Percentiles rank a stretch among this genome's conserved stretches.
These are phyloP conservation scores for Rhizomucor pusillus DNA, from an alignment of 371 early-diverging fungal genomes.

Conservation along the genomic window DNA sequence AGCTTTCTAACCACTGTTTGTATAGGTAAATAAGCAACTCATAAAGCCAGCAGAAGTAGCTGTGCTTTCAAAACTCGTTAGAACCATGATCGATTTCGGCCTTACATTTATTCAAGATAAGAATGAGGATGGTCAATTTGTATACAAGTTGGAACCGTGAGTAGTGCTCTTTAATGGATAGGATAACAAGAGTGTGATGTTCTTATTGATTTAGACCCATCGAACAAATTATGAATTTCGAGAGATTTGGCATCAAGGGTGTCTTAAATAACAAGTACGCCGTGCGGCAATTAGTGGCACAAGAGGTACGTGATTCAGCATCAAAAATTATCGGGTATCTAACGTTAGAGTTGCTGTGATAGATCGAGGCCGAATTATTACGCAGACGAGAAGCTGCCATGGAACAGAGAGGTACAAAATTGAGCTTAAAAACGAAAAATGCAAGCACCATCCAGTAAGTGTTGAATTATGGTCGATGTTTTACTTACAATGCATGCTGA, in stretches of 20 bases:
- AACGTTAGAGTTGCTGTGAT: background rate
- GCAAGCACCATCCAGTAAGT: slow-evolving; percentile 11
- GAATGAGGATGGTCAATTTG: slow-evolving; percentile 64
- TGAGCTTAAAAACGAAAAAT: slow-evolving; percentile 17
- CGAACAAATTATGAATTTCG: slow-evolving; percentile 50
- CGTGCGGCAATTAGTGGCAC: slow-evolving; percentile 74
- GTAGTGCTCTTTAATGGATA: slow-evolving; percentile 14
- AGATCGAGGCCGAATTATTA: slow-evolving; percentile 63
- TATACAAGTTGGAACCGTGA: slow-evolving; percentile 81
- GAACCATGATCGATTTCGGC: slow-evolving; percentile 75
- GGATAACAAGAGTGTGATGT: background rate
- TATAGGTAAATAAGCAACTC: slow-evolving; percentile 67
- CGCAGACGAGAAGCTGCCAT: slow-evolving; percentile 48
- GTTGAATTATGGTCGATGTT: background rate
- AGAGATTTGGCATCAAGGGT: slow-evolving; percentile 25
- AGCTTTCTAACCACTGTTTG: background rate
- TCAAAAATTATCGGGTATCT: background rate
- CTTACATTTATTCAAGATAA: slow-evolving; percentile 72
- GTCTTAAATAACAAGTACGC: slow-evolving; percentile 66
- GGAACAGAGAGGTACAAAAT: slow-evolving; percentile 4
- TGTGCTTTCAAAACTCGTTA: slow-evolving; percentile 61
- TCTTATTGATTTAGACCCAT: slow-evolving; percentile 50
- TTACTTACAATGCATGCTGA: slow-evolving; percentile 6
- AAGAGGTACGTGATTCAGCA: slow-evolving; percentile 56
- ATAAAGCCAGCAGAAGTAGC: slow-evolving; percentile 69